Percentiles rank a stretch among this genome's conserved stretches.
phyloP scores from a whole-genome alignment of 2,329 filamentous ascomycete species.

The Didymellaceae sp. region DNA sequence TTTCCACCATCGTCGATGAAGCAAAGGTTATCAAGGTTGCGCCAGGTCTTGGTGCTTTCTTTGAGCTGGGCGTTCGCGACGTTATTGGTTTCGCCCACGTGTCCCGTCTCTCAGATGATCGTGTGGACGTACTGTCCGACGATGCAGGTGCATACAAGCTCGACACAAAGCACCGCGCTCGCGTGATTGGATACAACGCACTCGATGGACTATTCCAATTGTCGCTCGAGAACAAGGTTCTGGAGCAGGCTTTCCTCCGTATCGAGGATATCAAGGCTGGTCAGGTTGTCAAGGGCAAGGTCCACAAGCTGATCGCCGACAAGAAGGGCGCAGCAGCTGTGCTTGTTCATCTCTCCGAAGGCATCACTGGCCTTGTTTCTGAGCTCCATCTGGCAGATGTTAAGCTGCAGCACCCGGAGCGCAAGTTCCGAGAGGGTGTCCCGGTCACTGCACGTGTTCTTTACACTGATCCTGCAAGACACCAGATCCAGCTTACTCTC shows the following conservation, averaged over 20 bases:
- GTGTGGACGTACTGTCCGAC: slow-evolving; percentile 81
- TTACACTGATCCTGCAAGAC: slow-evolving; percentile 76
- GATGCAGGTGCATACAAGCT: slow-evolving; percentile 78
- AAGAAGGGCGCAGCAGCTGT: slow-evolving; percentile 80
- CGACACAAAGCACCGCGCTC: slow-evolving; percentile 78
- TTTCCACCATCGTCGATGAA: slow-evolving; percentile 78
- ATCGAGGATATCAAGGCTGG: slow-evolving; percentile 88
- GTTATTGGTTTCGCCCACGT: slow-evolving; percentile 92
- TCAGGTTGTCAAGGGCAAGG: slow-evolving; percentile 77
- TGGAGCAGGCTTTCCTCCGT: slow-evolving; percentile 89
- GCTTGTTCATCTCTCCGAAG: slow-evolving; percentile 82
- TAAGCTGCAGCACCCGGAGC: slow-evolving; percentile 87
- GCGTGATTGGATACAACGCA: slow-evolving; percentile 84
- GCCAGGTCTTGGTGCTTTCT: slow-evolving; percentile 79
- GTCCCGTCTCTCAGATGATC: slow-evolving; percentile 87
- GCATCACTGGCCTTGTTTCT: slow-evolving; percentile 86
- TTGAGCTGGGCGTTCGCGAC: slow-evolving; percentile 71
- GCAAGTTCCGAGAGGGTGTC: slow-evolving; percentile 89
- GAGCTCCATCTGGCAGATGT: slow-evolving; percentile 90
- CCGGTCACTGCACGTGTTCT: slow-evolving; percentile 85
- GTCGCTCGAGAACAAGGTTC: slow-evolving; percentile 79
- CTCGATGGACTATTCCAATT: slow-evolving; percentile 86
- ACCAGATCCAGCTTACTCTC: slow-evolving; percentile 82
- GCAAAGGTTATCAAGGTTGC: slow-evolving; percentile 83
- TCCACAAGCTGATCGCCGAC: slow-evolving; percentile 84